Evolutionary conservation across 176 grass and related monocot genomes (phyloP).

Genomic region (Triticum timopheevii): DNA sequence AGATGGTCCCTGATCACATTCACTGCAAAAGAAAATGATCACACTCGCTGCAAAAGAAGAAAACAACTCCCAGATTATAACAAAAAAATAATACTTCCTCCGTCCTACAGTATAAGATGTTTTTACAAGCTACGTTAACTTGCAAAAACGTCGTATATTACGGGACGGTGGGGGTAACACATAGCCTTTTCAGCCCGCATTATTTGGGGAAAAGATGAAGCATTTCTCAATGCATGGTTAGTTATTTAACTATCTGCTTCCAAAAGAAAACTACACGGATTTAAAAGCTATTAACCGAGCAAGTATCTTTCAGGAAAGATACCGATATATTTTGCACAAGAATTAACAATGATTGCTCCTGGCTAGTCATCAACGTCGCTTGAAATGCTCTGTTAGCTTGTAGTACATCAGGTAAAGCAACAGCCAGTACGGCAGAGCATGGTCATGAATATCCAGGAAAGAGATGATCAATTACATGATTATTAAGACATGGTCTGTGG

Average conservation of each 20-base stretch:
- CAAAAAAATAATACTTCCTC: too few relatives aligned
- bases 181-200: background rate
- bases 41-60: slow-evolving; percentile 27
- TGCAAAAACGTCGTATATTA: too few relatives aligned
- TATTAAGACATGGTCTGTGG: slow-evolving; percentile 1
- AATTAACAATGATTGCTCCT: background rate
- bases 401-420: slow-evolving; percentile 10
- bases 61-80: background rate
- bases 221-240: background rate
- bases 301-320: background rate
- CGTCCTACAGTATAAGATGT: too few relatives aligned
- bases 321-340: background rate
- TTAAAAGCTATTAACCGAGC: background rate
- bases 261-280: background rate
- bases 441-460: slow-evolving; percentile 10
- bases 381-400: slow-evolving; percentile 17
- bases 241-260: background rate
- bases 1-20: slow-evolving; percentile 42
- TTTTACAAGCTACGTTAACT: too few relatives aligned
- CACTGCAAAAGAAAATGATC: slow-evolving; percentile 10
- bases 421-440: background rate
- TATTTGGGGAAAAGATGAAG: background rate
- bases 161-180: too few relatives aligned
- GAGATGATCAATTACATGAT: slow-evolving; percentile 1
- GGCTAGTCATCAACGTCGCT: slow-evolving; percentile 2